phyloP scores from a whole-genome alignment of 371 early-diverging fungal genomes.

The Mortierella polycephala region DNA sequence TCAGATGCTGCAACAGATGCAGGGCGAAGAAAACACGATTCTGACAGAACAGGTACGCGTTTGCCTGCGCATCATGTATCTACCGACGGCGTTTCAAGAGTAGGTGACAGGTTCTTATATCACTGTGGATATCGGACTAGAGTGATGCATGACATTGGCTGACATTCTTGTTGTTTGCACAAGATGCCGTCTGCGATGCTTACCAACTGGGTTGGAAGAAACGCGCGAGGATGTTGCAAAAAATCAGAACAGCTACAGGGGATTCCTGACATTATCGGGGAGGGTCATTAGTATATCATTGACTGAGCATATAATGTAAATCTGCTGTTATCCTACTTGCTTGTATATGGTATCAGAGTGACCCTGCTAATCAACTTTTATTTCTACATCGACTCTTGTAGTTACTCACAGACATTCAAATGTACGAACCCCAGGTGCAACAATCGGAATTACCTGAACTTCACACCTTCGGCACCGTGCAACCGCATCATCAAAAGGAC shows the following conservation, averaged over 20 bases:
- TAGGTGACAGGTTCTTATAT: not conserved
- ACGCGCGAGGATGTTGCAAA: conserved; percentile 20
- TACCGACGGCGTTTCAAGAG: conserved; percentile 31
- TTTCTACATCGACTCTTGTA: not conserved
- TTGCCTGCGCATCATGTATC: conserved; percentile 11
- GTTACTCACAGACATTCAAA: conserved; percentile 40
- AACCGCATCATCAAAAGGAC: conserved; percentile 40
- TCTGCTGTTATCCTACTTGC: not conserved
- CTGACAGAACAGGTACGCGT: conserved; percentile 33
- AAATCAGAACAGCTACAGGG: conserved; percentile 13
- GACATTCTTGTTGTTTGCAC: not conserved
- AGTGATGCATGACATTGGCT: not conserved
- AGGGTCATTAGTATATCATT: conserved; percentile 17
- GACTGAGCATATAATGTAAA: conserved; percentile 34
- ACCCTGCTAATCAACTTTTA: too few relatives aligned
- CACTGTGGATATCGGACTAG: too few relatives aligned
- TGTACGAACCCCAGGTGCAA: conserved; percentile 38
- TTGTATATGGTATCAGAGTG: not conserved
- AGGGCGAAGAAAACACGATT: conserved; percentile 10
- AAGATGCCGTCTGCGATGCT: conserved; percentile 26
- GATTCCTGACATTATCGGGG: conserved; percentile 24
- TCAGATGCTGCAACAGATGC: conserved; percentile 32
- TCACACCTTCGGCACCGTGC: conserved; percentile 13
- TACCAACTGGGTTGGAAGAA: conserved; percentile 6
- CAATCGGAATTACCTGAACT: conserved; percentile 40